These are phyloP conservation scores for Aspergillus hortae DNA, from an alignment of 2,329 filamentous ascomycete species.

Conservation along the genomic window DNA sequence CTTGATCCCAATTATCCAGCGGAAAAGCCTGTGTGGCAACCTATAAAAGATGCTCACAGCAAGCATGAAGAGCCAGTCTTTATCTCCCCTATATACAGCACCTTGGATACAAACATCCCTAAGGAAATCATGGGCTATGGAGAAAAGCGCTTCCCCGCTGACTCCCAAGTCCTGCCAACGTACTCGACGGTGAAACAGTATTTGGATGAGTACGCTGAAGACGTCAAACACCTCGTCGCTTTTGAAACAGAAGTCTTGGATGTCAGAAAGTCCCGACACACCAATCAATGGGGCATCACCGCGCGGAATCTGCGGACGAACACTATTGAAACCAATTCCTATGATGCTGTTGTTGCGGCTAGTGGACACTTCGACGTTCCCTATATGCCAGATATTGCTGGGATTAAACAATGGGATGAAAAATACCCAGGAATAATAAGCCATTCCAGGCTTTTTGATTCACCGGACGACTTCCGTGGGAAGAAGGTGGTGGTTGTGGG, in stretches of 20 bases:
- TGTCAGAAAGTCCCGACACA: constrained; percentile 42
- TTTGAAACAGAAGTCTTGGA: constrained; percentile 70
- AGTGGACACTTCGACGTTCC: constrained; percentile 72
- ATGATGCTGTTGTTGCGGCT: constrained; percentile 72
- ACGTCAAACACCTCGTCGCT: constrained; percentile 63
- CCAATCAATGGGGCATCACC: constrained; percentile 58
- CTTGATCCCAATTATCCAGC: constrained; percentile 58
- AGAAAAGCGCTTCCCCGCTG: constrained; percentile 62
- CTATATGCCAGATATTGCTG: constrained; percentile 61
- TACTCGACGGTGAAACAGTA: constrained; percentile 71
- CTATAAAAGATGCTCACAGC: constrained; percentile 20
- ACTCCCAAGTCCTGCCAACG: constrained; percentile 69
- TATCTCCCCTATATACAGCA: constrained; percentile 78
- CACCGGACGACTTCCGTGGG: constrained; percentile 56
- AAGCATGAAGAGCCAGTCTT: constrained; percentile 54
- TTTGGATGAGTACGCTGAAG: constrained; percentile 66
- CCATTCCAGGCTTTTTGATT: constrained; percentile 79
- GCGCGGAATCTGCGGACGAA: constrained; percentile 50
- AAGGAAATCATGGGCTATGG: constrained; percentile 76
- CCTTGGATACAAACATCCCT: constrained; percentile 83
- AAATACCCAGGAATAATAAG: constrained; percentile 59
- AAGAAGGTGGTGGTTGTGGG: constrained; percentile 82
- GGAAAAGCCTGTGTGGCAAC: constrained; percentile 59
- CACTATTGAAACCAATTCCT: constrained; percentile 45
- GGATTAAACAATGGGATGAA: constrained; percentile 58